Conservation (phyloP, 2,329 filamentous ascomycete genomes). For the Paracoccidioides lutzii region DNA sequence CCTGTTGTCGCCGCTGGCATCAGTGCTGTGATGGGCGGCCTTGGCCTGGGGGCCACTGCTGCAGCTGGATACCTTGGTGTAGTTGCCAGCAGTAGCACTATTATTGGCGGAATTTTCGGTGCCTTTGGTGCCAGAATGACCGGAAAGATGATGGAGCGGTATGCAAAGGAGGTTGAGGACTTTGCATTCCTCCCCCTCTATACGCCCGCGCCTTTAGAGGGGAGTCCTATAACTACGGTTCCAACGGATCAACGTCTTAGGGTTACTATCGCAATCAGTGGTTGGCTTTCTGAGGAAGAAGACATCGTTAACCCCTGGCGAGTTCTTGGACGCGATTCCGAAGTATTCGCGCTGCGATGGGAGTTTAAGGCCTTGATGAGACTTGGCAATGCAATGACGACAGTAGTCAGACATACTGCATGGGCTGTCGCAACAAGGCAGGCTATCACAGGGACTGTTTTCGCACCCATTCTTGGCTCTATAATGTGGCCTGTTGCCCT, state of each 20-base stretch:
- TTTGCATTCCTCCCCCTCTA: slow-evolving; percentile 73
- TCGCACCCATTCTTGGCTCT: slow-evolving; percentile 50
- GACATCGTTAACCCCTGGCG: slow-evolving; percentile 70
- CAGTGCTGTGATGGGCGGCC: slow-evolving; percentile 62
- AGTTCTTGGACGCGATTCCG: slow-evolving; percentile 56
- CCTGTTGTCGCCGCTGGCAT: slow-evolving; percentile 67
- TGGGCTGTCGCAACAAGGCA: slow-evolving; percentile 63
- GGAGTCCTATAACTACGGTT: slow-evolving; percentile 28
- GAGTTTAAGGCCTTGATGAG: slow-evolving; percentile 66
- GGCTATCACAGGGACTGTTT: slow-evolving; percentile 59
- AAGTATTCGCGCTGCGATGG: slow-evolving; percentile 74
- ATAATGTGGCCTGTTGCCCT: slow-evolving; percentile 59
- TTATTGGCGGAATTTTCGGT: slow-evolving; percentile 77
- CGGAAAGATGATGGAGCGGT: slow-evolving; percentile 76
- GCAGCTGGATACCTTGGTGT: slow-evolving; percentile 68
- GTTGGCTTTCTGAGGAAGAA: slow-evolving; percentile 62
- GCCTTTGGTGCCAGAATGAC: slow-evolving; percentile 80
- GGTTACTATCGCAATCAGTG: slow-evolving; percentile 69
- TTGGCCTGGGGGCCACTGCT: slow-evolving; percentile 59
- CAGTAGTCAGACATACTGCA: slow-evolving; percentile 65
- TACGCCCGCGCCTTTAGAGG: slow-evolving; percentile 8
- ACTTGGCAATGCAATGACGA: slow-evolving; percentile 64
- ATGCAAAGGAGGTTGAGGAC: slow-evolving; percentile 73
- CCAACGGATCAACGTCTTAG: slow-evolving; percentile 54
- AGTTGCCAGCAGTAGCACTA: slow-evolving; percentile 63